Base-by-base conservation (phyloP, 306 rosid genomes). In the Ziziphus jujuba region DNA sequence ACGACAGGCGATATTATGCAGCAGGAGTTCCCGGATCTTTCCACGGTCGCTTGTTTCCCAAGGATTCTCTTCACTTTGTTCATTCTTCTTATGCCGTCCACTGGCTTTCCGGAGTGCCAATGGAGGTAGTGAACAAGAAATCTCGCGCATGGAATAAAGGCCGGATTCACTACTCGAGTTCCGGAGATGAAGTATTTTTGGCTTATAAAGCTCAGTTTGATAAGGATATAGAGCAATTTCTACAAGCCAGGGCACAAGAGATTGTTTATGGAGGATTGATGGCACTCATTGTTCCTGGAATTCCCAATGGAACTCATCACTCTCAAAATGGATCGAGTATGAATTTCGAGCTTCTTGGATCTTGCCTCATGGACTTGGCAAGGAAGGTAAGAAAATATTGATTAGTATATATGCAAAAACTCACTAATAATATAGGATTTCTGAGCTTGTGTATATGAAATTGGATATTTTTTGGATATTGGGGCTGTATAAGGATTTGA, bases 81-180 rank as follows among this genome's bases (percentile, higher is more conserved):
- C 7, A 12, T 10, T 4, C 10, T 10, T 12, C 45, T 8, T 40
- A 10, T 38, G 12, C 45, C 45, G 9, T 40, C 45, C 45, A 0
- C 12, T 40, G 45, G 45, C 45, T 40, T 40, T 40, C 79, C 43
- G 1, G 79, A 74, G 56, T 62, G 61, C 22, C 74, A 61, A 55
- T 40, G 8, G 66, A 61, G 22, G 65, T 68, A 6, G 5, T 20
- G 51, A 69, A 72, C 64, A 47, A 48, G 20, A 56, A 1, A 25
- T 55, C 71, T 49, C 52, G 59, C 2, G 76, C 63, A 25, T 71
- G 63, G 57, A 67, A 75, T 49, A 75, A 67, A 51, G 74, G 73
- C 4, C 56, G 38, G 35, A 21, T 61, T 25, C 43, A 61, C 28
- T 68, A 68, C 53, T 33, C 69, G 5, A 44, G 59, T 28, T 31